phyloP scores from a whole-genome alignment of 192 early-diverging fungal genomes.

The Coemansia guatemalensis region DNA sequence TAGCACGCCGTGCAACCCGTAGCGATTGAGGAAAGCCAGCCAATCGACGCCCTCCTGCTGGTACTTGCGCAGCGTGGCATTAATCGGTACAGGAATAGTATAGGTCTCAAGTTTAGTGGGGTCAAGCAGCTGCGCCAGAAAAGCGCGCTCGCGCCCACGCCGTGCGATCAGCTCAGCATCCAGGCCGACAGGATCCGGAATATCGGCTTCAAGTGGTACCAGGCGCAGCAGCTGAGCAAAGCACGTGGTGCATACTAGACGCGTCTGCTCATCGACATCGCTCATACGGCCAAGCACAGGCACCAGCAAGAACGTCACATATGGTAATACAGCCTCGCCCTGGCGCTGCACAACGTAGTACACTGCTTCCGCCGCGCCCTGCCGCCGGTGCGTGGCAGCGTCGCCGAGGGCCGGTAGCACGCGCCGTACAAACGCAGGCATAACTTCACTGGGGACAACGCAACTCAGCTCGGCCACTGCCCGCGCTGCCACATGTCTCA shows the following conservation, averaged over 20 bases:
- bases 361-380: slow-evolving; percentile 85
- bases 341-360: slow-evolving; percentile 78
- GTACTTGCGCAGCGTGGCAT: slow-evolving; percentile 91
- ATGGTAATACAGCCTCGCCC: slow-evolving; percentile 84
- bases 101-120: slow-evolving; percentile 85
- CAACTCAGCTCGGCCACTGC: slow-evolving; percentile 73
- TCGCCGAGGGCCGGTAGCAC: slow-evolving; percentile 81
- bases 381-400: slow-evolving; percentile 66
- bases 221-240: slow-evolving; percentile 97
- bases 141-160: slow-evolving; percentile 87
- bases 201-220: slow-evolving; percentile 91
- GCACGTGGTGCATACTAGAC: slow-evolving; percentile 86
- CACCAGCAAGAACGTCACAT: slow-evolving; percentile 96
- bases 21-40: slow-evolving; percentile 96
- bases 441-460: slow-evolving; percentile 66
- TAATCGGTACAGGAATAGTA: slow-evolving; percentile 83
- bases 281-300: slow-evolving; percentile 97
- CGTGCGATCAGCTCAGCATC: slow-evolving; percentile 72
- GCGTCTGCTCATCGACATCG: slow-evolving; percentile 86
- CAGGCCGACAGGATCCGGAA: slow-evolving; percentile 92
- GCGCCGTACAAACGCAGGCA: slow-evolving; percentile 77
- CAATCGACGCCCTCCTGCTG: slow-evolving; percentile 99
- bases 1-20: slow-evolving; percentile 94
- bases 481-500: slow-evolving; percentile 77
- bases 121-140: slow-evolving; percentile 93